Evolutionary conservation across 2,329 filamentous ascomycete species (phyloP).

Genomic region (Aspergillus brasiliensis): DNA sequence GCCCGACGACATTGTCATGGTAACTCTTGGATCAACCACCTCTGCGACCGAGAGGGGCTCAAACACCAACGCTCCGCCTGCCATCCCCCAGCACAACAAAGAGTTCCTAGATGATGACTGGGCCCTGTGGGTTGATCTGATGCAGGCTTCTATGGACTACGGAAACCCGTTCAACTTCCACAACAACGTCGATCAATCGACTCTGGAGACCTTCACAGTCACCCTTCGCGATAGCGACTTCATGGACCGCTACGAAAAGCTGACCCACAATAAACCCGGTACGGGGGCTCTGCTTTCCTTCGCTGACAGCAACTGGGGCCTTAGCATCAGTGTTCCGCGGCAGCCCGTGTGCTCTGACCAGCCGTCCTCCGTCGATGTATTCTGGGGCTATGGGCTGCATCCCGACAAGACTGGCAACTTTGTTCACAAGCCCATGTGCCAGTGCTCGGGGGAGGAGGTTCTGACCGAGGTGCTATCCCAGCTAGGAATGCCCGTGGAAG

Average conservation of each 20-base stretch:
- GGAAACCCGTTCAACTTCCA: slow-evolving; percentile 40
- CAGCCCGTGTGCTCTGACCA: slow-evolving; percentile 48
- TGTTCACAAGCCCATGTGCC: slow-evolving; percentile 42
- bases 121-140: slow-evolving; percentile 41
- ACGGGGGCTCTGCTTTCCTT: slow-evolving; percentile 38
- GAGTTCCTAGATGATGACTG: slow-evolving; percentile 31
- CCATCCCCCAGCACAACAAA: slow-evolving; percentile 20
- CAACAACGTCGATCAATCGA: slow-evolving; percentile 32
- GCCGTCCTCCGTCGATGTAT: slow-evolving; percentile 32
- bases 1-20: slow-evolving; percentile 40
- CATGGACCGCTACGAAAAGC: slow-evolving; percentile 23
- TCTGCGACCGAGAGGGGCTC: slow-evolving; percentile 36
- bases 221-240: slow-evolving; percentile 37
- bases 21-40: slow-evolving; percentile 44
- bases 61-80: slow-evolving; percentile 27
- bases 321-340: slow-evolving; percentile 43
- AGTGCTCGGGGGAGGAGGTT: slow-evolving; percentile 45
- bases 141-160: slow-evolving; percentile 35
- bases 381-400: slow-evolving; percentile 45
- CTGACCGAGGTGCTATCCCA: slow-evolving; percentile 41
- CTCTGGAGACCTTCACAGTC: slow-evolving; percentile 44
- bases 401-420: slow-evolving; percentile 37
- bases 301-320: slow-evolving; percentile 42
- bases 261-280: slow-evolving; percentile 36
- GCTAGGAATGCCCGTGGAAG: slow-evolving; percentile 33